Base-by-base conservation (phyloP, 2,329 filamentous ascomycete species). In the Aureobasidium namibiae region DNA sequence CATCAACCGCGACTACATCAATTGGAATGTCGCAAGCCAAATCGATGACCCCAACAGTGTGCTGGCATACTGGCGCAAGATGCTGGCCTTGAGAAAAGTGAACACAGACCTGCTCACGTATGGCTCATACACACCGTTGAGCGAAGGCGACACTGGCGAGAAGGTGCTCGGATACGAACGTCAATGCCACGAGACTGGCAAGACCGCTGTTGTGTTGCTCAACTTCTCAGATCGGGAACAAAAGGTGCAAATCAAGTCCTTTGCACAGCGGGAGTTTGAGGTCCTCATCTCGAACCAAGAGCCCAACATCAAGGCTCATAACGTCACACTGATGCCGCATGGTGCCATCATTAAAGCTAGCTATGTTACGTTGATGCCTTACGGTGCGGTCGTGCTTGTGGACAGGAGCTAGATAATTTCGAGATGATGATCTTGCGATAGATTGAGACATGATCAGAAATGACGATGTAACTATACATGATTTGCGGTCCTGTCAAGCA, bases 11-110 rank as follows among this genome's bases (percentile, higher is more conserved):
- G 80, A 83, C 68, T 85, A 83, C 68, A 69, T 68, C 1, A 68
- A 74, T 6, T 75, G 84, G 72, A 90, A 90, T 66, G 86, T 82
- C 24, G 80, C 77, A 1, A 66, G 72, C 1, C 82, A 87, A 67
- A 67, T 75, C 3, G 67, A 81, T 59, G 67, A 68, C 2, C 66
- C 74, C 9, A 83, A 80, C 8, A 63, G 62, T 16, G 77, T 84
- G 21, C 81, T 85, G 66, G 72, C 76, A 57, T 86, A 82, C 69
- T 90, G 85, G 78, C 78, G 80, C 23, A 54, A 62, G 56, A 58
- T 64, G 59, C 48, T 68, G 14, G 34, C 48, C 10, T 31, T 67
- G 36, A 61, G 67, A 10, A 66, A 66, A 41, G 45, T 63, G 44
- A 38, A 68, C 26, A 52, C 54, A 1, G 63, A 67, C 39, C 14